These are phyloP conservation scores for Neofusicoccum parvum DNA, from an alignment of 2,329 filamentous ascomycete genomes.

Conservation along the genomic window DNA sequence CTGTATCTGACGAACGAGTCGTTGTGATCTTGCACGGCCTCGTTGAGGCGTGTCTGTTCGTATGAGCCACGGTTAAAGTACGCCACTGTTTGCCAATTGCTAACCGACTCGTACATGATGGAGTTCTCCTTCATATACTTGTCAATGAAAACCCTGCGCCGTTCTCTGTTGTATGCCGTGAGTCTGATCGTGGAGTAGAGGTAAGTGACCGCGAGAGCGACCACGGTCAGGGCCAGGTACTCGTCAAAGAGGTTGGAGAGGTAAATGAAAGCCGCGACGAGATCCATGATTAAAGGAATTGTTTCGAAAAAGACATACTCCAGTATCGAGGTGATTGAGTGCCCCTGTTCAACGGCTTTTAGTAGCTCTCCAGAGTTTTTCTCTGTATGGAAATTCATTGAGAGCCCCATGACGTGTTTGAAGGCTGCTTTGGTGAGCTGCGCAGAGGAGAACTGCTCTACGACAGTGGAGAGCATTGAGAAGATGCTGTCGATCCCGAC, in stretches of 20 bases:
- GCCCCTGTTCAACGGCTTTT: constrained; percentile 65
- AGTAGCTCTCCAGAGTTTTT: constrained; percentile 67
- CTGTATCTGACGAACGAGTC: constrained; percentile 36
- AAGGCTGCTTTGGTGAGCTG: constrained; percentile 64
- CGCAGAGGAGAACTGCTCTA: constrained; percentile 61
- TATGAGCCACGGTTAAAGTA: constrained; percentile 61
- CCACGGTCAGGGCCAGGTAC: constrained; percentile 46
- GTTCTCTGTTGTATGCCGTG: constrained; percentile 44
- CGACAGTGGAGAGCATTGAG: constrained; percentile 55
- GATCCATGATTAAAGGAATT: constrained; percentile 63
- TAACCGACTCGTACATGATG: constrained; percentile 60
- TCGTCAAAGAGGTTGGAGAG: constrained; percentile 65
- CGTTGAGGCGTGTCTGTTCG: constrained; percentile 55
- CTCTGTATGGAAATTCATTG: constrained; percentile 69
- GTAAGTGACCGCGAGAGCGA: constrained; percentile 49
- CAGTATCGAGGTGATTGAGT: constrained; percentile 61
- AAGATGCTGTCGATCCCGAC: constrained; percentile 56
- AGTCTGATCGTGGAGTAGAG: constrained; percentile 53
- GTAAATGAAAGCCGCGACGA: constrained; percentile 62
- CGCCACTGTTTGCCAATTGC: constrained; percentile 62
- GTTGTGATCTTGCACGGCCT: constrained; percentile 42
- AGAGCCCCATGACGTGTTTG: constrained; percentile 68
- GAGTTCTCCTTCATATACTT: constrained; percentile 53
- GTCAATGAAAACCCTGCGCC: constrained; percentile 46
- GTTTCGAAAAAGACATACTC: constrained; percentile 63